Percentiles rank a stretch among this genome's conserved stretches.
Conservation (phyloP, 2,329 filamentous ascomycete genomes). For the Neofusicoccum kwambonambiense region DNA sequence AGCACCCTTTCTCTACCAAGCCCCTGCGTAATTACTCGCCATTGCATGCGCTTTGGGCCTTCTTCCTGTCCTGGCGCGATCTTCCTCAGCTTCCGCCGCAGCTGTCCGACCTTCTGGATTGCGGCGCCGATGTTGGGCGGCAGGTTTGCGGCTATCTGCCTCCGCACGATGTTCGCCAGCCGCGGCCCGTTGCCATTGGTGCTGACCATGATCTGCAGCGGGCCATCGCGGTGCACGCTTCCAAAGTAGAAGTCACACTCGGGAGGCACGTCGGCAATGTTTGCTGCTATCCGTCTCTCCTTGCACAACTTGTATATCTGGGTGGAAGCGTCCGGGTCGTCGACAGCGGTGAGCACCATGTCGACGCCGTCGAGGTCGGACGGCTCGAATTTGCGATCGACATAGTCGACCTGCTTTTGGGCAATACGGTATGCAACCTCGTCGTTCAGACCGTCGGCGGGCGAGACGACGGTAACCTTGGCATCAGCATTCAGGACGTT, state of each 20-base stretch:
- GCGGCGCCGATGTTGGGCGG: constrained; percentile 80
- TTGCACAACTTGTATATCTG: constrained; percentile 94
- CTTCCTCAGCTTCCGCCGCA: constrained; percentile 76
- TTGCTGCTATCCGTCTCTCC: constrained; percentile 76
- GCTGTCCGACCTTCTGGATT: constrained; percentile 76
- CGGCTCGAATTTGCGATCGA: constrained; percentile 81
- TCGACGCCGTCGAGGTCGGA: constrained; percentile 77
- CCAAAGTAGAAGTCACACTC: constrained; percentile 99
- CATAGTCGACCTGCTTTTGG: constrained; percentile 71
- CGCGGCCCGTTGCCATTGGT: constrained; percentile 96
- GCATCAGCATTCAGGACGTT: constrained; percentile 95
- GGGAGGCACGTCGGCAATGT: constrained; percentile 93
- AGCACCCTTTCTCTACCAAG: constrained; percentile 20
- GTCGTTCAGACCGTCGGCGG: constrained; percentile 74
- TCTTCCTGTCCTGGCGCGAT: constrained; percentile 71
- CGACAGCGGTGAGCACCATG: constrained; percentile 91
- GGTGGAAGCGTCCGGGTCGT: constrained; percentile 88
- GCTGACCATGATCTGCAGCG: constrained; percentile 96
- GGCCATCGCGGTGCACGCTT: constrained; percentile 89
- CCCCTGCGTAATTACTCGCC: constrained; percentile 49
- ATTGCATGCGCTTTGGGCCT: constrained; percentile 85
- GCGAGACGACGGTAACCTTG: constrained; percentile 80
- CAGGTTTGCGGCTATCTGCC: constrained; percentile 73
- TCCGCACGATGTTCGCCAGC: constrained; percentile 80
- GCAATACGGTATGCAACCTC: constrained; percentile 83